Percentiles rank a stretch among this genome's conserved stretches.
Conservation (phyloP, 768 basidiomycete genomes). For the Mycena pura region DNA sequence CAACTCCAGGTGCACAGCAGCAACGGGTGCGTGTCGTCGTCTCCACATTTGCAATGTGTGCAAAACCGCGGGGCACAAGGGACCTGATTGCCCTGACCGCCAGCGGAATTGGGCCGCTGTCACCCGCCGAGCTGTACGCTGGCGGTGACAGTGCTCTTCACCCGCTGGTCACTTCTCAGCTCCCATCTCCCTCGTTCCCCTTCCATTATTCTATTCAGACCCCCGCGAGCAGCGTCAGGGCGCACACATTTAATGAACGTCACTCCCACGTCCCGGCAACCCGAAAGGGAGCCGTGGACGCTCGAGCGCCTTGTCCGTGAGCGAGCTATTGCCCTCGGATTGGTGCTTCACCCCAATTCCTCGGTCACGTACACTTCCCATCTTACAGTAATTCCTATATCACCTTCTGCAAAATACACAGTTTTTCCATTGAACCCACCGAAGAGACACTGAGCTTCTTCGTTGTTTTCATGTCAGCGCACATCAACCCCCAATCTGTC, state of each 20-base stretch:
- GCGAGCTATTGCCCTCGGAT: no score
- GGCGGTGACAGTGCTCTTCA: background rate
- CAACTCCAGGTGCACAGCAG: background rate
- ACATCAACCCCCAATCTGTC: slow-evolving; percentile 44
- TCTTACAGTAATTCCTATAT: slow-evolving; percentile 44
- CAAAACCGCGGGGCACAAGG: slow-evolving; percentile 4
- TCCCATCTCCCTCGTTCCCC: background rate
- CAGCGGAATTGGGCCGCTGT: background rate
- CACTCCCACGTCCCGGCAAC: slow-evolving; percentile 4
- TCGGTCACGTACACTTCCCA: no score
- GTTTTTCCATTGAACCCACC: slow-evolving; percentile 36
- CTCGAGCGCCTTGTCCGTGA: no score
- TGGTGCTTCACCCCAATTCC: no score
- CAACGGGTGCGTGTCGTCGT: background rate
- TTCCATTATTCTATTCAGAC: no score
- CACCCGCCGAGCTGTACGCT: background rate
- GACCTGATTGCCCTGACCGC: background rate
- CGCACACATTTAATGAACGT: background rate
- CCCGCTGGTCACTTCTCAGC: background rate
- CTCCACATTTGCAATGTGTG: slow-evolving; percentile 10
- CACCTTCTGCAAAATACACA: slow-evolving; percentile 35
- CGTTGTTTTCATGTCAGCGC: slow-evolving; percentile 40
- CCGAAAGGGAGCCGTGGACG: slow-evolving; percentile 15
- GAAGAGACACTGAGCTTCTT: slow-evolving; percentile 42
- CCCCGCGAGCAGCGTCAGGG: no score